Conservation (phyloP, 495 filamentous ascomycete genomes). For the Emericellopsis terricola region DNA sequence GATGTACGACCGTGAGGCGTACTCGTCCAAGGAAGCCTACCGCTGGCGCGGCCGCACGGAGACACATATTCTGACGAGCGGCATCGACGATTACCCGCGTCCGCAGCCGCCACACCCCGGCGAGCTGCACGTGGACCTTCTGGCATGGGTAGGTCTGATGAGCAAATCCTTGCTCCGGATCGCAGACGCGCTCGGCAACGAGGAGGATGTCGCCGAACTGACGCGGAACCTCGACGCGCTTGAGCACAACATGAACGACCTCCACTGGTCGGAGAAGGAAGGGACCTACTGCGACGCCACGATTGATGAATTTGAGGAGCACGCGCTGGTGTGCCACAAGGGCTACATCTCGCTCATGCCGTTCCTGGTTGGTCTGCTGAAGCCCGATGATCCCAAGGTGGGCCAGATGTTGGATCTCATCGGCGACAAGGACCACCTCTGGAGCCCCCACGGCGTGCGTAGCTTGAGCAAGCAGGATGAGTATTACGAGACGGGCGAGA, state of each 20-base stretch:
- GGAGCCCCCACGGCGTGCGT: constrained; percentile 69
- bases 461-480: constrained; percentile 73
- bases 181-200: constrained; percentile 48
- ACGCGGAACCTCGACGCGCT: constrained; percentile 61
- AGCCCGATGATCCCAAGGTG: constrained; percentile 51
- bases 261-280: constrained; percentile 72
- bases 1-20: constrained; percentile 73
- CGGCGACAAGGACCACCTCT: constrained; percentile 65
- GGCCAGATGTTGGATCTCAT: constrained; percentile 61
- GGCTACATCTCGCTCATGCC: constrained; percentile 92
- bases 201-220: constrained; percentile 57
- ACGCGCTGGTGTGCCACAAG: constrained; percentile 79
- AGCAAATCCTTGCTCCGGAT: constrained; percentile 62
- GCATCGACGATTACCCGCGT: constrained; percentile 89
- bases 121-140: constrained; percentile 87
- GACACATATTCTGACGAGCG: constrained; percentile 77
- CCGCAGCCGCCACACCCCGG: constrained; percentile 93
- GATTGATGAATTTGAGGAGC: constrained; percentile 89
- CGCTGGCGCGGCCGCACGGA: constrained; percentile 87
- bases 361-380: constrained; percentile 63
- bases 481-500: constrained; percentile 77
- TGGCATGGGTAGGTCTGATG: constrained; percentile 96
- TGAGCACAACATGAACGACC: constrained; percentile 71
- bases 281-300: constrained; percentile 88
- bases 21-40: constrained; percentile 76